A percentile compares a stretch with the other conserved stretches of the same genome.
Conservation (phyloP, 768 basidiomycete genomes). For the Tephrocybe rancida region DNA sequence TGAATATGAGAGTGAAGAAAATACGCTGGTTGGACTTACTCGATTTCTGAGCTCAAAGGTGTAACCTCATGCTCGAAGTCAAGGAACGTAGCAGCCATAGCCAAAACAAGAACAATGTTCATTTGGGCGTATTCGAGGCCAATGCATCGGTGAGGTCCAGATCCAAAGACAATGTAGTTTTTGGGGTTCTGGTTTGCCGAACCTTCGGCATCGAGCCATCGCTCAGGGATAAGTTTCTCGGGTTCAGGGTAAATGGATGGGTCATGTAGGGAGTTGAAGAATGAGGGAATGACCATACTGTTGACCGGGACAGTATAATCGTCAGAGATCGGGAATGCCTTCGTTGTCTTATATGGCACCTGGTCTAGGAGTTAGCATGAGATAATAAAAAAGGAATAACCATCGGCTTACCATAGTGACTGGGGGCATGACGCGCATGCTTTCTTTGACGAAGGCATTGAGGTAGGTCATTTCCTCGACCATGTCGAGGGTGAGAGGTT, state of each 20-base stretch:
- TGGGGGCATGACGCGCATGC: conserved; percentile 87
- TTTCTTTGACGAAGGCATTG: conserved; percentile 92
- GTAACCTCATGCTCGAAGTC: conserved; percentile 91
- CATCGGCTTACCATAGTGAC: conserved; percentile 82
- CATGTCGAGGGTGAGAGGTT: conserved; percentile 83
- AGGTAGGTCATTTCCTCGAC: conserved; percentile 93
- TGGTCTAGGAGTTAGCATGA: conserved; percentile 23
- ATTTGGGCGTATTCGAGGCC: conserved; percentile 91
- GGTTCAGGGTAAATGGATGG: conserved; percentile 86
- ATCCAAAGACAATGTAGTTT: conserved; percentile 96
- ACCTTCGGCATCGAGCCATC: conserved; percentile 87
- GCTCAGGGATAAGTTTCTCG: conserved; percentile 80
- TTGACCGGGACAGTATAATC: conserved; percentile 90
- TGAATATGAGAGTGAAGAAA: background rate
- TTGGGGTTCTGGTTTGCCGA: conserved; percentile 83
- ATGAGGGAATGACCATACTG: conserved; percentile 94
- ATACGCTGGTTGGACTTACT: conserved; percentile 51
- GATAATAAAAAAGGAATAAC: background rate
- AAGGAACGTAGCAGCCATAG: conserved; percentile 77
- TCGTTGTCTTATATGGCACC: conserved; percentile 93
- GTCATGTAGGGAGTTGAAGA: conserved; percentile 94
- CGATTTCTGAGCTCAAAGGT: conserved; percentile 73
- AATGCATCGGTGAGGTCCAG: conserved; percentile 91
- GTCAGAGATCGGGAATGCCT: conserved; percentile 89
- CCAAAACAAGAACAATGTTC: conserved; percentile 87